These are phyloP conservation scores for Colletotrichum magnum DNA, from an alignment of 2,329 filamentous ascomycete genomes.

Conservation along the genomic window DNA sequence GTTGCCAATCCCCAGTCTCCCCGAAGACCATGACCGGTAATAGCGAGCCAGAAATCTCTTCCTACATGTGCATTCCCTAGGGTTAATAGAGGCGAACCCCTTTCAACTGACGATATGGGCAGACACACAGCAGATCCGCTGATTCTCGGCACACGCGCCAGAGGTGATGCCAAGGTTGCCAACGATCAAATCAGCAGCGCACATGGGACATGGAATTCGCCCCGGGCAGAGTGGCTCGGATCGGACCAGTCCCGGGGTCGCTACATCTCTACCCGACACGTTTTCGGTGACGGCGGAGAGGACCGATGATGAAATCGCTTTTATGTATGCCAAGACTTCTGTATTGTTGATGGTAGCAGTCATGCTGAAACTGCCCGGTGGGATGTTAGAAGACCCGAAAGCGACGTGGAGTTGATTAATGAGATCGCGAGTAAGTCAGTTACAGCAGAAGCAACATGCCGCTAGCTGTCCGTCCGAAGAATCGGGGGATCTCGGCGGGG, in stretches of 20 bases:
- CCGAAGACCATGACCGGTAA: background rate
- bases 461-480: background rate
- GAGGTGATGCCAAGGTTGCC: background rate
- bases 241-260: background rate
- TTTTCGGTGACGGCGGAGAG: background rate
- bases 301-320: background rate
- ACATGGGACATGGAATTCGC: background rate
- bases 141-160: background rate
- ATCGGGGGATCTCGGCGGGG: slow-evolving; percentile 7
- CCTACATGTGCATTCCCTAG: too few species aligned
- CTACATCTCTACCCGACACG: background rate
- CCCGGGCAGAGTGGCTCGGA: background rate
- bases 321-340: background rate
- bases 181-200: background rate
- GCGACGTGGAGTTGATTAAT: background rate
- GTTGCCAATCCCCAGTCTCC: too few species aligned
- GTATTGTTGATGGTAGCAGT: background rate
- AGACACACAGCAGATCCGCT: background rate
- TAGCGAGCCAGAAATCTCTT: too few species aligned
- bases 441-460: background rate
- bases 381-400: slow-evolving; percentile 4
- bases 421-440: background rate
- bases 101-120: background rate
- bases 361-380: slow-evolving; percentile 10
- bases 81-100: too few species aligned